Percentiles rank a stretch among this genome's conserved stretches.
Evolutionary conservation across 1,139 yeast genomes (phyloP).

Genomic region (Geotrichum citri-aurantii): DNA sequence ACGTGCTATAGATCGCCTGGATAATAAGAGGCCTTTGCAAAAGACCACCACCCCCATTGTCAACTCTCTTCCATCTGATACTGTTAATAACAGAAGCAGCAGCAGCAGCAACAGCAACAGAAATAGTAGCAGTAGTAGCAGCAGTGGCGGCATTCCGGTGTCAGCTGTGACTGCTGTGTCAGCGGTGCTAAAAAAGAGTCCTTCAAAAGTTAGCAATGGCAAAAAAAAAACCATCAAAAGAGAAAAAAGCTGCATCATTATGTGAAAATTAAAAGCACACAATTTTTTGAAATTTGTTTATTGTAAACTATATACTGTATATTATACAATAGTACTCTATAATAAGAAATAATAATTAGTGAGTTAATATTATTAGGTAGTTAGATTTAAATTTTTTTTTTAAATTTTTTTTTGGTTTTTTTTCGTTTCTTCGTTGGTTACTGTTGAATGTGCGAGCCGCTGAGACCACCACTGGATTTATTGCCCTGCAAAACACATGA

Average conservation of each 20-base stretch:
- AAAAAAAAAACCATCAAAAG: not conserved
- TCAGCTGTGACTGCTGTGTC: no score
- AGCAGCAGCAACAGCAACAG: not conserved
- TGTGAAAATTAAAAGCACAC: no score
- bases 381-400: not conserved
- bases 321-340: not conserved
- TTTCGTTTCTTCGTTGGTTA: not conserved
- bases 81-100: no score
- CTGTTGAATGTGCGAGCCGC: not conserved
- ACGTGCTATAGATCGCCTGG: conserved; percentile 44
- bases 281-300: no score
- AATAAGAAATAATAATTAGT: not conserved
- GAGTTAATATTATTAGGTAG: not conserved
- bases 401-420: no score
- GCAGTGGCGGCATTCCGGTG: no score
- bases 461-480: conserved; percentile 18
- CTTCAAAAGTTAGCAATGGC: not conserved
- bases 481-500: conserved; percentile 19
- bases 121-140: not conserved
- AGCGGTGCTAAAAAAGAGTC: not conserved
- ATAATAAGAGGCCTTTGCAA: not conserved
- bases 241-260: not conserved
- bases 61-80: not conserved
- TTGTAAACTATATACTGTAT: no score
- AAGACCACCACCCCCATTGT: not conserved